A percentile compares a stretch with the other conserved stretches of the same genome.
These are phyloP conservation scores for Candida nitratophila DNA, from an alignment of 805 yeast species.

Conservation along the genomic window DNA sequence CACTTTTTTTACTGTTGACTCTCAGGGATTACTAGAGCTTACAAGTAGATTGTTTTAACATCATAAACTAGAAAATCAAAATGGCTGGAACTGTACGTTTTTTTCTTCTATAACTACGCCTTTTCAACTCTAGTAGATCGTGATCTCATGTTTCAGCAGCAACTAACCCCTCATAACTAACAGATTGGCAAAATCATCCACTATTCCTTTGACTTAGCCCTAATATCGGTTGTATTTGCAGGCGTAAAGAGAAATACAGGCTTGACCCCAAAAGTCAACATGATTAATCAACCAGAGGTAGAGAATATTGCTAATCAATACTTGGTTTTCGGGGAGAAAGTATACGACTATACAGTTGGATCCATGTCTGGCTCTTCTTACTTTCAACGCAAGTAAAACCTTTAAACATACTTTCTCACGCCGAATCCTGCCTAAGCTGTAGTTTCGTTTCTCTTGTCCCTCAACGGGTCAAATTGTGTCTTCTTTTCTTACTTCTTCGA, in stretches of 20 bases:
- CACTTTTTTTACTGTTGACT: no score
- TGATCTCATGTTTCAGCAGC: no score
- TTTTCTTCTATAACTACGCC: no score
- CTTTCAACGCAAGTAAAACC: constrained; percentile 51
- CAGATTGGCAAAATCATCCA: constrained; percentile 47
- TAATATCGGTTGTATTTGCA: constrained; percentile 62
- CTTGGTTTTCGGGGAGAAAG: constrained; percentile 78
- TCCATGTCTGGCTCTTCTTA: constrained; percentile 65
- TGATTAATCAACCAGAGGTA: constrained; percentile 38
- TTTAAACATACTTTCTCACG: no score
- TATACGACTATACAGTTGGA: constrained; percentile 66
- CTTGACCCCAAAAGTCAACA: constrained; percentile 47
- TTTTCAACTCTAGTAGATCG: no score
- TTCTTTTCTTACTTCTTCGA: no score
- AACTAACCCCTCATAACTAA: neutral
- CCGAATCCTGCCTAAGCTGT: no score
- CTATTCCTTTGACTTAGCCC: constrained; percentile 47
- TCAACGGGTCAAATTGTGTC: no score
- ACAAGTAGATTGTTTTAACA: no score
- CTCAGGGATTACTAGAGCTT: no score
- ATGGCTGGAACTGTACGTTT: constrained; percentile 1
- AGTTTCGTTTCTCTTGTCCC: no score
- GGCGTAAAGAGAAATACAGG: constrained; percentile 73
- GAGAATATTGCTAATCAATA: constrained; percentile 55
- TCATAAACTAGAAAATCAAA: neutral